These are phyloP conservation scores for Colletotrichum karsti DNA, from an alignment of 2,329 filamentous ascomycete species.

Conservation along the genomic window DNA sequence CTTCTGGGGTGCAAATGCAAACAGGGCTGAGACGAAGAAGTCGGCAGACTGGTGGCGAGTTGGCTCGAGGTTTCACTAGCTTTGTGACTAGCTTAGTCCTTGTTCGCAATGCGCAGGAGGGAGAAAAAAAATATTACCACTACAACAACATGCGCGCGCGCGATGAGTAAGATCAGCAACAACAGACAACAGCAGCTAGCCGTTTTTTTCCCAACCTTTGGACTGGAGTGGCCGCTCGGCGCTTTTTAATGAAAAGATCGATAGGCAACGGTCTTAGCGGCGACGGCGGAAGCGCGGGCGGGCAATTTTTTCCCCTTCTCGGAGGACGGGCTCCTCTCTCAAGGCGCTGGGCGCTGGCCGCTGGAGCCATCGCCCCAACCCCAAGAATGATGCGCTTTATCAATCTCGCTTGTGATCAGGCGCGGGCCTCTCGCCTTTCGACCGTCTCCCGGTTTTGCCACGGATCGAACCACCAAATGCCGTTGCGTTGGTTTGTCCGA, in stretches of 20 bases:
- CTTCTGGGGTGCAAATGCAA: slow-evolving; percentile 6
- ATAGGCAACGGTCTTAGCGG: slow-evolving; percentile 21
- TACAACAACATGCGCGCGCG: neutral
- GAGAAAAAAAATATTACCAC: slow-evolving; percentile 8
- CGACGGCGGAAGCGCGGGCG: slow-evolving; percentile 15
- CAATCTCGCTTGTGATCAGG: slow-evolving; percentile 30
- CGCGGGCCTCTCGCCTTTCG: slow-evolving; percentile 29
- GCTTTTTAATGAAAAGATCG: slow-evolving; percentile 8
- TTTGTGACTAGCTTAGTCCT: slow-evolving; percentile 24
- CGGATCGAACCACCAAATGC: slow-evolving; percentile 27
- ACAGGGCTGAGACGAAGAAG: slow-evolving; percentile 26
- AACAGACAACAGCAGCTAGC: neutral
- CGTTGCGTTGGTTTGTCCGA: neutral
- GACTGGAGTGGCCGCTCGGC: neutral
- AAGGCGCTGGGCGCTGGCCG: slow-evolving; percentile 4
- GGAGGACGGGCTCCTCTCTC: neutral
- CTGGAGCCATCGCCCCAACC: neutral
- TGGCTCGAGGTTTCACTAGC: slow-evolving; percentile 27
- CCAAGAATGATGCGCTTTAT: slow-evolving; percentile 30
- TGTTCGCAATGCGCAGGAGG: slow-evolving; percentile 24
- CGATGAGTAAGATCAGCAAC: neutral
- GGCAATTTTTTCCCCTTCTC: slow-evolving; percentile 18
- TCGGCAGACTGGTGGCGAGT: slow-evolving; percentile 23
- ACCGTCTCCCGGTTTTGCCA: slow-evolving; percentile 29
- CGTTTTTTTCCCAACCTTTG: no score